Percentiles rank a stretch among this genome's conserved stretches.
Conservation (phyloP, 768 basidiomycete species). For the Aureoboletus auriporus region DNA sequence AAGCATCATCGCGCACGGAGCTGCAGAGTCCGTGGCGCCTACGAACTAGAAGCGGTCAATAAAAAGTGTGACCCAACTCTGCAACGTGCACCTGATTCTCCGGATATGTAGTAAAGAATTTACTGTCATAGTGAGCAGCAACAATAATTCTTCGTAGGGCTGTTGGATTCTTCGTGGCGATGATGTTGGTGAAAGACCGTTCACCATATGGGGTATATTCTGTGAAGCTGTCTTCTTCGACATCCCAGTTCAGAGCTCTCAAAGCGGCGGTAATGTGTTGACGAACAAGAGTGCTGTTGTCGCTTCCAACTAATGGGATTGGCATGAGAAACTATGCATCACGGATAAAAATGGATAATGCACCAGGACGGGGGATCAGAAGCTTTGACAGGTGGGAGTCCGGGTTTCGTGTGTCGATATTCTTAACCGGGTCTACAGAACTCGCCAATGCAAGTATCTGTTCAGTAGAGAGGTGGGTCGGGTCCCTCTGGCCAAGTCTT, state of each 20-base stretch:
- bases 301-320: slow-evolving; percentile 52
- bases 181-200: slow-evolving; percentile 82
- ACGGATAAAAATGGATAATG: slow-evolving; percentile 25
- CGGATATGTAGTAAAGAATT: slow-evolving; percentile 72
- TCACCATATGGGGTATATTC: slow-evolving; percentile 77
- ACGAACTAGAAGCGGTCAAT: slow-evolving; percentile 61
- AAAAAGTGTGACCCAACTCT: background rate
- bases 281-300: slow-evolving; percentile 77
- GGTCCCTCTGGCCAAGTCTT: slow-evolving; percentile 34
- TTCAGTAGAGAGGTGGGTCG: slow-evolving; percentile 43
- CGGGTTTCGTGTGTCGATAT: slow-evolving; percentile 62
- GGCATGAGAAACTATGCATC: background rate
- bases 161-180: slow-evolving; percentile 91
- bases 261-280: slow-evolving; percentile 76
- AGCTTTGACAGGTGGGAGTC: slow-evolving; percentile 77
- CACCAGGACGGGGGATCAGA: slow-evolving; percentile 80
- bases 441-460: slow-evolving; percentile 50
- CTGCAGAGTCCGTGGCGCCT: slow-evolving; percentile 96
- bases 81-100: slow-evolving; percentile 60
- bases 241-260: slow-evolving; percentile 74
- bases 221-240: slow-evolving; percentile 81
- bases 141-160: slow-evolving; percentile 79
- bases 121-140: slow-evolving; percentile 94
- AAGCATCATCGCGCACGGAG: slow-evolving; percentile 90
- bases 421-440: slow-evolving; percentile 60